These are phyloP conservation scores for Sonneratia alba DNA, from an alignment of 345 rosid species.

Conservation along the genomic window DNA sequence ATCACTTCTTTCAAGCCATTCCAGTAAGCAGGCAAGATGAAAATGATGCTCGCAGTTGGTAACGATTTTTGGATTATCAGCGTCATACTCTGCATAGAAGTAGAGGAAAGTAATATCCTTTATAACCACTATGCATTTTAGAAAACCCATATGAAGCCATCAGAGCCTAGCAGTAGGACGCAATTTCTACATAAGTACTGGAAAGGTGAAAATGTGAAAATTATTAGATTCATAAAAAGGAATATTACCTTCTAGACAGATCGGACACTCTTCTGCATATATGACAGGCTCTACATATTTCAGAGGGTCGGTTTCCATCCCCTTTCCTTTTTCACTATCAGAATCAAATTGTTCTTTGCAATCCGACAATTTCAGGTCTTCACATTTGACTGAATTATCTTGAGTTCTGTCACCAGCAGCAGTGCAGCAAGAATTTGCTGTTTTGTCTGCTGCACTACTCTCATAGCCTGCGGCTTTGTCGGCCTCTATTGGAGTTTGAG, in stretches of 20 bases:
- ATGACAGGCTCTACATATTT: slow-evolving; percentile 32
- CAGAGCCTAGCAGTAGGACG: background rate
- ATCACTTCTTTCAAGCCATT: slow-evolving; percentile 99
- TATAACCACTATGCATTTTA: background rate
- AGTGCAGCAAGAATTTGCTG: slow-evolving; percentile 27
- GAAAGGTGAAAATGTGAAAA: background rate
- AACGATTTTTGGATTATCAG: slow-evolving; percentile 71
- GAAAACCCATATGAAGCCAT: background rate
- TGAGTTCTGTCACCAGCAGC: slow-evolving; percentile 26
- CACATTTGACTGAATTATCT: slow-evolving; percentile 36
- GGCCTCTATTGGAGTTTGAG: slow-evolving; percentile 31
- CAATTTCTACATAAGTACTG: background rate
- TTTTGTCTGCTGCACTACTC: slow-evolving; percentile 30
- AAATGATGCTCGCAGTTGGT: slow-evolving; percentile 93
- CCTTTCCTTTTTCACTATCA: slow-evolving; percentile 17
- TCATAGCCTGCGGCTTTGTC: slow-evolving; percentile 37
- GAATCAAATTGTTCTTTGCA: slow-evolving; percentile 23
- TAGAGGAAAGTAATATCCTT: slow-evolving; percentile 3
- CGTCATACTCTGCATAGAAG: slow-evolving; percentile 66
- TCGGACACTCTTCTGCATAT: slow-evolving; percentile 72
- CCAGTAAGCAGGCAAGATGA: slow-evolving; percentile 93
- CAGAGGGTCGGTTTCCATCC: slow-evolving; percentile 43
- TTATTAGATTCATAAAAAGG: background rate
- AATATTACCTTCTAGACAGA: slow-evolving; percentile 78
- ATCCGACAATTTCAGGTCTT: slow-evolving; percentile 38